Percentiles rank a stretch among this genome's conserved stretches.
phyloP scores from a whole-genome alignment of 345 rosid genomes.

The Eucalyptus victrix region DNA sequence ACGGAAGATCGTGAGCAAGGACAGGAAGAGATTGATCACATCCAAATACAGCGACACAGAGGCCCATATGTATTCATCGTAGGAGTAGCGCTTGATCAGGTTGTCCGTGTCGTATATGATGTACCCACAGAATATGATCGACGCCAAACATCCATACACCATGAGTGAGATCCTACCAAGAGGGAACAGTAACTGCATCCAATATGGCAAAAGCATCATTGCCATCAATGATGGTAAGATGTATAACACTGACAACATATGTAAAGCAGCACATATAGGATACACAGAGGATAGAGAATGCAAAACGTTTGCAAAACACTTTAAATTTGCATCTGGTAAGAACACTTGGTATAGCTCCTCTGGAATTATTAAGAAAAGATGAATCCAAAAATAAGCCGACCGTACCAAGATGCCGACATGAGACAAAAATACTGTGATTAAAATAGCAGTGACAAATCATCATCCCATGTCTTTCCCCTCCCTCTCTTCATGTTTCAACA shows the following conservation, averaged over 20 bases:
- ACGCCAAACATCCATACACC: slow-evolving; percentile 28
- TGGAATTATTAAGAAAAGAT: background rate
- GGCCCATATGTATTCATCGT: slow-evolving; percentile 90
- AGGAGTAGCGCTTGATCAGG: slow-evolving; percentile 70
- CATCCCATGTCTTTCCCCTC: background rate
- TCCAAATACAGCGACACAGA: slow-evolving; percentile 62
- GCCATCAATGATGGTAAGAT: background rate
- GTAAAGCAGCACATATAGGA: background rate
- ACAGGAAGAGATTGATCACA: slow-evolving; percentile 65
- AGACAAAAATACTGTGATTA: background rate
- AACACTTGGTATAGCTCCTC: background rate
- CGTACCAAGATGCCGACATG: background rate
- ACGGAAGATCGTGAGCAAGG: slow-evolving; percentile 56
- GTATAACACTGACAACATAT: background rate
- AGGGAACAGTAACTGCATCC: slow-evolving; percentile 28
- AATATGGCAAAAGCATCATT: background rate
- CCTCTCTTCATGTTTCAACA: background rate
- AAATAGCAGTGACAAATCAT: background rate
- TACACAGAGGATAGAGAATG: background rate
- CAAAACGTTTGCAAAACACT: background rate
- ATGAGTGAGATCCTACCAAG: slow-evolving; percentile 19
- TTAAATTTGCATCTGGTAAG: background rate
- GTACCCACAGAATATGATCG: slow-evolving; percentile 23
- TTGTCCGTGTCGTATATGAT: slow-evolving; percentile 68
- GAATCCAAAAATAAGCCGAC: background rate